phyloP scores from a whole-genome alignment of 1,139 yeast species.

The Protomyces arabidopsidicola region DNA sequence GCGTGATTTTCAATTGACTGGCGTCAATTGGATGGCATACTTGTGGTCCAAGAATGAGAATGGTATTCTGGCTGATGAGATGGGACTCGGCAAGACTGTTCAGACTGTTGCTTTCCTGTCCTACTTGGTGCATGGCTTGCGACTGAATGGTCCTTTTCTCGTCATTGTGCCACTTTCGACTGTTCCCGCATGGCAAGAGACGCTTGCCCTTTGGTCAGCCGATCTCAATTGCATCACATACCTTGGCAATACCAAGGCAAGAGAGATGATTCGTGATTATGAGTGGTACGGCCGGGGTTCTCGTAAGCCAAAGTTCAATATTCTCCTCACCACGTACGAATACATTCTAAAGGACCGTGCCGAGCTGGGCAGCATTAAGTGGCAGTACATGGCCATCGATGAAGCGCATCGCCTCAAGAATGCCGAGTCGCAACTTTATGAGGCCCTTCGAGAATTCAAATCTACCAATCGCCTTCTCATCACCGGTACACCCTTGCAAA shows the following conservation, averaged over 20 bases:
- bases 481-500: constrained; percentile 97
- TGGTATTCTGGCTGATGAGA: constrained; percentile 96
- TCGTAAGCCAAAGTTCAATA: constrained; percentile 65
- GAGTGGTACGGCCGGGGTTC: constrained; percentile 68
- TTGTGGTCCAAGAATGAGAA: constrained; percentile 96
- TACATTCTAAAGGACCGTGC: constrained; percentile 82
- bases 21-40: constrained; percentile 99
- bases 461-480: constrained; percentile 80
- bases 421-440: constrained; percentile 88
- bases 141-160: constrained; percentile 94
- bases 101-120: constrained; percentile 93
- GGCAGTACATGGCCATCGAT: constrained; percentile 98
- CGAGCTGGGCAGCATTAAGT: constrained; percentile 74
- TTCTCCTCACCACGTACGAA: constrained; percentile 88
- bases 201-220: constrained; percentile 96
- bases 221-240: constrained; percentile 89
- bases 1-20: constrained; percentile 95
- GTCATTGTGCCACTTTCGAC: constrained; percentile 96
- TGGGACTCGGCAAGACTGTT: constrained; percentile 98
- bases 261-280: constrained; percentile 73
- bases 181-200: constrained; percentile 98
- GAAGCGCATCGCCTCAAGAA: constrained; percentile 97
- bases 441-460: constrained; percentile 74
- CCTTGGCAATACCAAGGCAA: constrained; percentile 84
- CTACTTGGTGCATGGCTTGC: constrained; percentile 88